These are phyloP conservation scores for Hymenoscyphus occultus DNA, from an alignment of 2,329 filamentous ascomycete species.

Conservation along the genomic window DNA sequence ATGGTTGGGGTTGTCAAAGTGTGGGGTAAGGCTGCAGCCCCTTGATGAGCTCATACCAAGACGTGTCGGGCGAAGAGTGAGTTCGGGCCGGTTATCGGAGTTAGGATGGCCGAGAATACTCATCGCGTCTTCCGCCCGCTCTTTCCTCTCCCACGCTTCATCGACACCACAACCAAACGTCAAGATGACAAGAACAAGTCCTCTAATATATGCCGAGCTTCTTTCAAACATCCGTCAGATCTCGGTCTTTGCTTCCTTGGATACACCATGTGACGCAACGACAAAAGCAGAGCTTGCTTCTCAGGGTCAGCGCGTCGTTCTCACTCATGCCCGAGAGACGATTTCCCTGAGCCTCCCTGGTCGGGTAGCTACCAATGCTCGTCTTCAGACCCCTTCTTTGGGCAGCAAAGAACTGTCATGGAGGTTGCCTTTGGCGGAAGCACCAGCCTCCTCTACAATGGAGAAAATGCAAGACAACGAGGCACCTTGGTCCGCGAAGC, in stretches of 20 bases:
- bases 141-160: background rate
- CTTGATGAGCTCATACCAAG: constrained; percentile 14
- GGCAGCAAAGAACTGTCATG: constrained; percentile 45
- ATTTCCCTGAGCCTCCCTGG: constrained; percentile 40
- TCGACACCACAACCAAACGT: background rate
- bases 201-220: constrained; percentile 59
- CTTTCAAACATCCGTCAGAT: constrained; percentile 63
- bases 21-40: constrained; percentile 21
- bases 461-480: constrained; percentile 25
- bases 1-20: constrained; percentile 23
- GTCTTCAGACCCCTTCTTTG: constrained; percentile 24
- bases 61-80: background rate
- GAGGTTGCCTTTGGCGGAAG: constrained; percentile 47
- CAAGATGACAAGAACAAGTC: constrained; percentile 4
- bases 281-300: constrained; percentile 41
- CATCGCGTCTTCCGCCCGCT: background rate
- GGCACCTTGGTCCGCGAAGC: constrained; percentile 51
- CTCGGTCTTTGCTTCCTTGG: constrained; percentile 54
- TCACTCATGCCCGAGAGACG: constrained; percentile 48
- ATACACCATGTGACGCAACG: constrained; percentile 36
- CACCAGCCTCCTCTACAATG: constrained; percentile 12
- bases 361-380: constrained; percentile 26
- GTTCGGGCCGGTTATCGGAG: background rate
- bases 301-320: constrained; percentile 45
- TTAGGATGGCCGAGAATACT: background rate